Percentiles rank a stretch among this genome's conserved stretches.
Conservation (phyloP, 2,329 filamentous ascomycete species). For the Scedosporium aurantiacum region DNA sequence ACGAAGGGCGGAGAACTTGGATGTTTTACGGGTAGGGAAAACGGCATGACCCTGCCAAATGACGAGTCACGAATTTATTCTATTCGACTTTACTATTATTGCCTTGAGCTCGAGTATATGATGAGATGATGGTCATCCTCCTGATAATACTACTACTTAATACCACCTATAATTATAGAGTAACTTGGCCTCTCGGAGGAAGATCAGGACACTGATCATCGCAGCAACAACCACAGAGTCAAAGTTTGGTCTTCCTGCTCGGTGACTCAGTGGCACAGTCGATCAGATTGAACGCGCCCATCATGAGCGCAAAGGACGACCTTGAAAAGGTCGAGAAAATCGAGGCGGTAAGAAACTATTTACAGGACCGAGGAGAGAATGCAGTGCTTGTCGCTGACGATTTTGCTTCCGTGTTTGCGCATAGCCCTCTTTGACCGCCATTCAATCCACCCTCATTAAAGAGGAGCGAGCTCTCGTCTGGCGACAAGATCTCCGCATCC, state of each 20-base stretch:
- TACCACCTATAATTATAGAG: no score
- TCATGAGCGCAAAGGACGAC: neutral
- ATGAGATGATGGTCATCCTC: no score
- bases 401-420: neutral
- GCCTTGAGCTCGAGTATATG: no score
- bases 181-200: no score
- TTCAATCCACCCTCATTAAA: neutral
- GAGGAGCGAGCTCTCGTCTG: slow-evolving; percentile 31
- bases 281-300: neutral
- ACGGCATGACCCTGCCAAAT: no score
- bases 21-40: neutral
- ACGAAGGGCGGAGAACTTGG: neutral
- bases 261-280: neutral
- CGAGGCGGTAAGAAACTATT: no score
- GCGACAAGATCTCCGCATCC: slow-evolving; percentile 52
- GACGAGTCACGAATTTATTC: no score
- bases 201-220: no score
- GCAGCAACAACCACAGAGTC: no score
- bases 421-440: neutral
- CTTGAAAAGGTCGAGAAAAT: neutral
- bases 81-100: no score
- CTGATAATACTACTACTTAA: no score
- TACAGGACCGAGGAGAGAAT: neutral
- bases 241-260: no score
- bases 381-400: neutral